phyloP scores from a whole-genome alignment of 345 rosid species.

The Alliaria petiolata region DNA sequence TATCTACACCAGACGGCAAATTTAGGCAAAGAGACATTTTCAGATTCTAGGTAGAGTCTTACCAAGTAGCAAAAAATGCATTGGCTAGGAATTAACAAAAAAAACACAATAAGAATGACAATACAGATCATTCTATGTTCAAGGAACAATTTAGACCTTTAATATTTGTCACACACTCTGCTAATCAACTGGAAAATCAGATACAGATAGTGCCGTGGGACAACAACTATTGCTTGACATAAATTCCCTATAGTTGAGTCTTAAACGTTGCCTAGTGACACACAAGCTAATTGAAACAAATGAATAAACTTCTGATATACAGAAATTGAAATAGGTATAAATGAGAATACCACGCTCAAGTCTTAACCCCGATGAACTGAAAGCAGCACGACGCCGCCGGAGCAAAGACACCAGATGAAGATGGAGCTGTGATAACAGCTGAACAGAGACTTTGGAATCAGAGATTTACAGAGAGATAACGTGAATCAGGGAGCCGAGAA shows the following conservation, averaged over 20 bases:
- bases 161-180: neutral
- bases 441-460: constrained; percentile 12
- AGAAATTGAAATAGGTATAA: neutral
- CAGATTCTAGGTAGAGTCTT: neutral
- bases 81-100: neutral
- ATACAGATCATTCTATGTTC: neutral
- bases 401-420: neutral
- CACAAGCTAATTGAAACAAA: constrained; percentile 1
- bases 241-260: neutral
- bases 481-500: constrained; percentile 10
- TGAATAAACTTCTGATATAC: neutral
- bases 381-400: constrained; percentile 6
- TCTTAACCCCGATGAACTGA: neutral
- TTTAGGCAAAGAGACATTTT: neutral
- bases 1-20: neutral
- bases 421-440: constrained; percentile 26
- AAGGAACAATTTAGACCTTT: neutral
- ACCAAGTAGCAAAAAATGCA: neutral
- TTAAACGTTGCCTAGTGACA: neutral
- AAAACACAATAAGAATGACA: neutral
- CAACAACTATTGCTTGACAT: neutral
- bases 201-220: neutral
- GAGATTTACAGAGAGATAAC: neutral
- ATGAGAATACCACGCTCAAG: constrained; percentile 1
- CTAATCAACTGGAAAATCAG: neutral